These are phyloP conservation scores for Naganishia randhawae DNA, from an alignment of 768 basidiomycete genomes.

Conservation along the genomic window DNA sequence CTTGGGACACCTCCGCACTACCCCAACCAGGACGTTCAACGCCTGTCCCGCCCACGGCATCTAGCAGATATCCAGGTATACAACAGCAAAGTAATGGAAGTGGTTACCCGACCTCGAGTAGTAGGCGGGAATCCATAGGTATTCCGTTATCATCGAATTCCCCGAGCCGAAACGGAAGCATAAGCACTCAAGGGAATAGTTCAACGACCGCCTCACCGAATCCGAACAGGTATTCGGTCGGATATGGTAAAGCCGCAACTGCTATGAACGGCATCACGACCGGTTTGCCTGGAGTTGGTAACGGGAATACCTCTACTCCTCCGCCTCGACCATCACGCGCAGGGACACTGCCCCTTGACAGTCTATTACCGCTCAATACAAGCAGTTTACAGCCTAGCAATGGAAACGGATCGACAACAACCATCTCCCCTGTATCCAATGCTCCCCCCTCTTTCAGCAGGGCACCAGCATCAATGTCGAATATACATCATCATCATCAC, in stretches of 20 bases:
- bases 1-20: conserved; percentile 14
- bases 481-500: conserved; percentile 8
- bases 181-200: conserved; percentile 23
- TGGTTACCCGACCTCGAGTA: background rate
- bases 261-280: conserved; percentile 1
- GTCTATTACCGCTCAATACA: conserved; percentile 20
- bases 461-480: conserved; percentile 27
- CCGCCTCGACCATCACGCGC: conserved; percentile 46
- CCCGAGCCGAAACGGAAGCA: conserved; percentile 15
- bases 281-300: conserved; percentile 3
- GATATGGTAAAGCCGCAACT: conserved; percentile 25
- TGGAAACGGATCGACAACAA: background rate
- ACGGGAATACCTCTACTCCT: conserved; percentile 27
- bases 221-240: conserved; percentile 46
- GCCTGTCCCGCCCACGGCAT: conserved; percentile 21
- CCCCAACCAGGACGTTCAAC: conserved; percentile 37
- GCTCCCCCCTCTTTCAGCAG: conserved; percentile 12
- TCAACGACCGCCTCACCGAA: conserved; percentile 46
- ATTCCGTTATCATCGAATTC: conserved; percentile 4
- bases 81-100: conserved; percentile 10
- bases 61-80: background rate
- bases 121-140: background rate
- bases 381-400: conserved; percentile 9
- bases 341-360: conserved; percentile 42
- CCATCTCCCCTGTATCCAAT: background rate